Percentiles rank a stretch among this genome's conserved stretches.
Conservation (phyloP, 768 basidiomycete species). For the Termitomyces sp. region DNA sequence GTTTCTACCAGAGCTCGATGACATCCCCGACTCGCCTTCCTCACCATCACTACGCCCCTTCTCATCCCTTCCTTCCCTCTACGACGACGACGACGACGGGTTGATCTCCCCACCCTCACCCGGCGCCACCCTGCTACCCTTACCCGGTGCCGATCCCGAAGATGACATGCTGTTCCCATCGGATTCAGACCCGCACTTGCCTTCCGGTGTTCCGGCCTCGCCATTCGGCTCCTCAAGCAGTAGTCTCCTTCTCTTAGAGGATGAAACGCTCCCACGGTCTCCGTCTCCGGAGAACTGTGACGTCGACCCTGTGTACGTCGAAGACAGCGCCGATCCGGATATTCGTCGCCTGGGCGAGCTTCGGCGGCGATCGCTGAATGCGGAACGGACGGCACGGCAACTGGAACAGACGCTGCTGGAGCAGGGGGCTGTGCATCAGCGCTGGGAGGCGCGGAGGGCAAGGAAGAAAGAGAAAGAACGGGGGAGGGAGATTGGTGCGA, state of each 20-base stretch:
- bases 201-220: not conserved
- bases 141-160: slow-evolving; percentile 28
- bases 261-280: slow-evolving; percentile 32
- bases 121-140: slow-evolving; percentile 18
- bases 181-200: not conserved
- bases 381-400: slow-evolving; percentile 16
- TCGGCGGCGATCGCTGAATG: slow-evolving; percentile 22
- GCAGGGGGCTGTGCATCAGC: slow-evolving; percentile 28
- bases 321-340: slow-evolving; percentile 29
- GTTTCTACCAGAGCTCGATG: slow-evolving; percentile 10
- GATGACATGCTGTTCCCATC: slow-evolving; percentile 22
- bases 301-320: slow-evolving; percentile 25
- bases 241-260: slow-evolving; percentile 32
- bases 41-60: slow-evolving; percentile 16
- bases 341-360: slow-evolving; percentile 33
- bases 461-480: slow-evolving; percentile 50
- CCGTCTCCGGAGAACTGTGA: slow-evolving; percentile 37
- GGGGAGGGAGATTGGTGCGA: slow-evolving; percentile 46
- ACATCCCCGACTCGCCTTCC: slow-evolving; percentile 9
- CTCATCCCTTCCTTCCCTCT: slow-evolving; percentile 20
- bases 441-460: slow-evolving; percentile 34
- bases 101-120: slow-evolving; percentile 17
- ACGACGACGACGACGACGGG: slow-evolving; percentile 15
- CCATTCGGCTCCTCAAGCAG: slow-evolving; percentile 9
- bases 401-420: slow-evolving; percentile 20